phyloP scores from a whole-genome alignment of 2,329 filamentous ascomycete species.

The Trichoderma aggressivum region DNA sequence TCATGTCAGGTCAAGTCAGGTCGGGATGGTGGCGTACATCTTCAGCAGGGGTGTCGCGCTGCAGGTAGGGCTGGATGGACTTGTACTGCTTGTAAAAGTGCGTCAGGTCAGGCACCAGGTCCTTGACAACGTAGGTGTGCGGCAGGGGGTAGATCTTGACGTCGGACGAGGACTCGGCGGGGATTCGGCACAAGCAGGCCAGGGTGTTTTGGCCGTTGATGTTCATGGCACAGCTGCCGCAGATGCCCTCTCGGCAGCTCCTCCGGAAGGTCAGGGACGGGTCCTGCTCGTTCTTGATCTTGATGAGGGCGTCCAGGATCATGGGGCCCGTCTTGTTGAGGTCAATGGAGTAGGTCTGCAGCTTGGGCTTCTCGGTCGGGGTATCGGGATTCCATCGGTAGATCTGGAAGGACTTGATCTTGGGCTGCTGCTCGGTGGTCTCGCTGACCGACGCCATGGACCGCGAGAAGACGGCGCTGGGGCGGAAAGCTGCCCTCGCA shows the following conservation, averaged over 20 bases:
- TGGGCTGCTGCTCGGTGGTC: slow-evolving; percentile 59
- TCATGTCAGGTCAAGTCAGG: not conserved
- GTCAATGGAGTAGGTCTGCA: slow-evolving; percentile 94
- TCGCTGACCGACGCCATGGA: slow-evolving; percentile 56
- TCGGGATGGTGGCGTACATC: slow-evolving; percentile 62
- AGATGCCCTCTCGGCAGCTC: slow-evolving; percentile 97
- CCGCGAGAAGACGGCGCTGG: slow-evolving; percentile 44
- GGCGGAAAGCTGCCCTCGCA: slow-evolving; percentile 38
- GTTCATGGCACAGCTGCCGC: slow-evolving; percentile 99
- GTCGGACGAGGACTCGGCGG: slow-evolving; percentile 73
- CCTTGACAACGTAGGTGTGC: slow-evolving; percentile 99
- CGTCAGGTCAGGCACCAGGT: slow-evolving; percentile 94
- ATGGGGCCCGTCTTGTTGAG: slow-evolving; percentile 99
- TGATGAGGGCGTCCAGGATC: slow-evolving; percentile 93
- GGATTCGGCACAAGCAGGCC: slow-evolving; percentile 95
- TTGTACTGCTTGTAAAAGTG: slow-evolving; percentile 99
- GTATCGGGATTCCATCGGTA: slow-evolving; percentile 98
- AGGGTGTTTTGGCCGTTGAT: slow-evolving; percentile 98
- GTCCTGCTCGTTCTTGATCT: slow-evolving; percentile 99
- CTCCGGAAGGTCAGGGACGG: slow-evolving; percentile 93
- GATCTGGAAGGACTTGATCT: slow-evolving; percentile 93
- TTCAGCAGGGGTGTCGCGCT: slow-evolving; percentile 77
- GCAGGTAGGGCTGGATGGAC: slow-evolving; percentile 97
- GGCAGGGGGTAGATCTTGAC: slow-evolving; percentile 96
- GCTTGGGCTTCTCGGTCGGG: slow-evolving; percentile 86